Base-by-base conservation (phyloP, 2,329 filamentous ascomycete genomes). In the Fusarium sp. region DNA sequence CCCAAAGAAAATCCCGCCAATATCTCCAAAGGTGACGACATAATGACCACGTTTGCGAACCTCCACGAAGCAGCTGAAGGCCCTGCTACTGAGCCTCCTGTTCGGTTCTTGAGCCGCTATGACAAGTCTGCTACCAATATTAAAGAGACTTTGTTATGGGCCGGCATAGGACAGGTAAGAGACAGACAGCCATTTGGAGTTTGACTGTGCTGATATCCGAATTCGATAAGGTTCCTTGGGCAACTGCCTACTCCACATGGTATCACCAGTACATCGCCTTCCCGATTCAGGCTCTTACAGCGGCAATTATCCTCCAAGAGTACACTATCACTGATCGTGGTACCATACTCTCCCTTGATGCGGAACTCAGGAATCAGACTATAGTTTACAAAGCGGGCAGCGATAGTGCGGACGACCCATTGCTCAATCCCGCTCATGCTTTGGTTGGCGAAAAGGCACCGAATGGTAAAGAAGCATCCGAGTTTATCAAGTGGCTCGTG, bases 91-190 rank as follows among this genome's bases (percentile, higher is more conserved):
- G 71, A 78, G 5, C 75, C 79, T 0, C 80, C 81, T 0, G 81
- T 85, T 5, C 81, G 83, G 19, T 87, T 86, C 59, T 75, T 86
- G 16, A 83, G 78, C 35, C 81, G 85, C 2, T 87, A 81, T 56
- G 85, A 87, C 68, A 87, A 86, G 73, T 86, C 84, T 5, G 85
- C 85, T 1, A 86, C 84, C 7, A 87, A 86, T 66, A 85, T 87
- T 56, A 86, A 86, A 65, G 86, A 87, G 58, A 83, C 83, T 0
- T 70, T 81, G 42, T 75, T 86, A 6, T 87, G 85, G 84, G 80
- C 84, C 8, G 75, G 77, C 0, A 85, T 87, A 38, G 86, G 85
- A 9, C 85, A 86, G 74, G 82, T 73, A 56, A 7, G 9, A 6
- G 28, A 28, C 9, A 7, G 0, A 19, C 9, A 18, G 12, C n/a